These are phyloP conservation scores for Coleophoma eucalyptorum DNA, from an alignment of 2,329 filamentous ascomycete genomes.

Conservation along the genomic window DNA sequence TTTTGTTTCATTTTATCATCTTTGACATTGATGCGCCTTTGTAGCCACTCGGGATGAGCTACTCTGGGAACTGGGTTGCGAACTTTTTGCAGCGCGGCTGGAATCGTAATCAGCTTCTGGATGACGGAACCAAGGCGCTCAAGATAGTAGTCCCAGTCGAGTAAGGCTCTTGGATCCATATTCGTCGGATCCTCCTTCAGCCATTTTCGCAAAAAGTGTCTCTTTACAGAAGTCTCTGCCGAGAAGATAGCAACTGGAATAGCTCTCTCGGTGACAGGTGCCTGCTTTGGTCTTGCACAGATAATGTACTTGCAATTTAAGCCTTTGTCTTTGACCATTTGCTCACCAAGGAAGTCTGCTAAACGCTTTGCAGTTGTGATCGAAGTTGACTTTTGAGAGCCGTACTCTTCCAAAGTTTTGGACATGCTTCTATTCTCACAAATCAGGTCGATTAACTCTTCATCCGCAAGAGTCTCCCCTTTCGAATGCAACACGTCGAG, in stretches of 20 bases:
- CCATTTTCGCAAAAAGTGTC: slow-evolving; percentile 91
- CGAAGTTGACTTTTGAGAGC: slow-evolving; percentile 93
- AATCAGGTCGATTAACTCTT: slow-evolving; percentile 99
- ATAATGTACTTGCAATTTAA: slow-evolving; percentile 99
- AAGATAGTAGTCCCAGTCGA: slow-evolving; percentile 97
- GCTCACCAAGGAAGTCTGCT: slow-evolving; percentile 93
- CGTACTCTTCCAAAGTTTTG: slow-evolving; percentile 96
- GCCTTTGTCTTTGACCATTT: slow-evolving; percentile 99
- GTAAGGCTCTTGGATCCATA: slow-evolving; percentile 82
- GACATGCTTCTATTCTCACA: slow-evolving; percentile 98
- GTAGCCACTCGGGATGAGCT: slow-evolving; percentile 93
- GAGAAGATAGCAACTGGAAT: slow-evolving; percentile 97
- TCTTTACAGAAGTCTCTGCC: slow-evolving; percentile 82
- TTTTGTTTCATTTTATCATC: slow-evolving; percentile 98
- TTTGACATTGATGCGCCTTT: slow-evolving; percentile 87
- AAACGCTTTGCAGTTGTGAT: slow-evolving; percentile 95
- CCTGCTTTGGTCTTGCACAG: slow-evolving; percentile 77
- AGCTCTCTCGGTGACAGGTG: slow-evolving; percentile 90
- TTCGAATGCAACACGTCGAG: slow-evolving; percentile 89
- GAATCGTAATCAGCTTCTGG: slow-evolving; percentile 98
- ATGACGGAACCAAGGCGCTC: slow-evolving; percentile 96
- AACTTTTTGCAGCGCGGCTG: slow-evolving; percentile 91
- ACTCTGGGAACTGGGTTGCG: slow-evolving; percentile 92
- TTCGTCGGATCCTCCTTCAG: slow-evolving; percentile 87
- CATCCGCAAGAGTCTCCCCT: slow-evolving; percentile 85